These are phyloP conservation scores for Vinca major DNA, from an alignment of 305 asterid genomes.

Conservation along the genomic window DNA sequence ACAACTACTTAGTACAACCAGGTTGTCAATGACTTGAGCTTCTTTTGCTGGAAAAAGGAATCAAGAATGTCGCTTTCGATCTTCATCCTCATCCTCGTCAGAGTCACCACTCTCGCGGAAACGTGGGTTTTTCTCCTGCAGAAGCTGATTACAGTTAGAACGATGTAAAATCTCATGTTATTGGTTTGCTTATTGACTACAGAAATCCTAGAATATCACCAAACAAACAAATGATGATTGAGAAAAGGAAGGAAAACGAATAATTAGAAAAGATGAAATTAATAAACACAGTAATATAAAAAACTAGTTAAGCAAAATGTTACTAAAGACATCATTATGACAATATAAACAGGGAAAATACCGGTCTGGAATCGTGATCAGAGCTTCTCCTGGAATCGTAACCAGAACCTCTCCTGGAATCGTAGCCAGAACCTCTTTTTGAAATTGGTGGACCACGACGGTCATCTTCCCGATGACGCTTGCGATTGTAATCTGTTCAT, in stretches of 20 bases:
- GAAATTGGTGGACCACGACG: conserved; percentile 51
- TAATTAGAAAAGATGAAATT: neutral
- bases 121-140: conserved; percentile 87
- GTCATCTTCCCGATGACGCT: conserved; percentile 73
- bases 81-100: conserved; percentile 79
- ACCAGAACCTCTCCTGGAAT: conserved; percentile 67
- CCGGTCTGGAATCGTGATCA: conserved; percentile 77
- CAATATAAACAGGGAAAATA: conserved; percentile 12
- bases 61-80: conserved; percentile 36
- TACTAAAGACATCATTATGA: neutral
- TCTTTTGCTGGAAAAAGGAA: neutral
- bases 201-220: neutral
- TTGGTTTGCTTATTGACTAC: neutral
- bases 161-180: neutral
- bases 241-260: neutral
- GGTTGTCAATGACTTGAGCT: neutral
- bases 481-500: conserved; percentile 54
- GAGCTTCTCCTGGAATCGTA: conserved; percentile 64
- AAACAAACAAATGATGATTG: neutral
- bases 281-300: neutral
- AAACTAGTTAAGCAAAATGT: neutral
- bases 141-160: conserved; percentile 4
- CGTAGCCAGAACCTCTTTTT: conserved; percentile 66
- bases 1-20: neutral
- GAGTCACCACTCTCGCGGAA: conserved; percentile 90